Percentiles rank a stretch among this genome's conserved stretches.
phyloP scores from a whole-genome alignment of 345 rosid genomes.

The Eutrema heterophyllum region DNA sequence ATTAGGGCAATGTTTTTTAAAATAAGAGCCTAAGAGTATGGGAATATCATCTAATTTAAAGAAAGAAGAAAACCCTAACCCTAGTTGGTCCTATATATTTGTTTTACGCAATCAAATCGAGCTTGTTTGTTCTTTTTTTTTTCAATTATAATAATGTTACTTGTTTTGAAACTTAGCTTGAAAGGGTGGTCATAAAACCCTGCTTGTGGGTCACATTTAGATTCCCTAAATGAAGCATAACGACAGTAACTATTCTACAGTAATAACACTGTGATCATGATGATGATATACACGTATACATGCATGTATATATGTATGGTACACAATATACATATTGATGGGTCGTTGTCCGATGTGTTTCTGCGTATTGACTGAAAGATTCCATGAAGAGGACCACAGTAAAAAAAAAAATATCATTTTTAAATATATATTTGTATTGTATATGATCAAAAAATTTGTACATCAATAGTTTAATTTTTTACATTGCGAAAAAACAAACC shows the following conservation, averaged over 20 bases:
- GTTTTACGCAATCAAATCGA: slow-evolving; percentile 12
- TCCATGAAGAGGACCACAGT: slow-evolving; percentile 38
- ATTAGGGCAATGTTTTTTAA: slow-evolving; percentile 20
- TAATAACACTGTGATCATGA: slow-evolving; percentile 22
- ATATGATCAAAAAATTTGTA: slow-evolving; percentile 4
- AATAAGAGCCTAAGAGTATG: not conserved
- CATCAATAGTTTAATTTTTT: not conserved
- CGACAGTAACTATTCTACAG: slow-evolving; percentile 31
- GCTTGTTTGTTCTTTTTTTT: not conserved
- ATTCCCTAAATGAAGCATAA: slow-evolving; percentile 29
- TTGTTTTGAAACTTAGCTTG: slow-evolving; percentile 32
- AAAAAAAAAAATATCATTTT: not conserved
- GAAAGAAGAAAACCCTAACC: slow-evolving; percentile 15
- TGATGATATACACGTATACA: not conserved
- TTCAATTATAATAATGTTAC: not conserved
- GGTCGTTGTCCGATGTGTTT: slow-evolving; percentile 35
- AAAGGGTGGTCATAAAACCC: slow-evolving; percentile 30
- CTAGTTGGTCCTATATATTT: slow-evolving; percentile 8
- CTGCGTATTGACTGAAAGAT: slow-evolving; percentile 36
- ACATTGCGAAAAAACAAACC: not conserved
- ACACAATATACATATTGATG: slow-evolving; percentile 23
- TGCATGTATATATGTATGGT: slow-evolving; percentile 8
- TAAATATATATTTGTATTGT: not conserved
- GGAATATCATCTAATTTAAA: slow-evolving; percentile 8
- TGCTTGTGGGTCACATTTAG: slow-evolving; percentile 35